Base-by-base conservation (phyloP, 1,284 basidiomycete species). In the Wolfiporia cocos region DNA sequence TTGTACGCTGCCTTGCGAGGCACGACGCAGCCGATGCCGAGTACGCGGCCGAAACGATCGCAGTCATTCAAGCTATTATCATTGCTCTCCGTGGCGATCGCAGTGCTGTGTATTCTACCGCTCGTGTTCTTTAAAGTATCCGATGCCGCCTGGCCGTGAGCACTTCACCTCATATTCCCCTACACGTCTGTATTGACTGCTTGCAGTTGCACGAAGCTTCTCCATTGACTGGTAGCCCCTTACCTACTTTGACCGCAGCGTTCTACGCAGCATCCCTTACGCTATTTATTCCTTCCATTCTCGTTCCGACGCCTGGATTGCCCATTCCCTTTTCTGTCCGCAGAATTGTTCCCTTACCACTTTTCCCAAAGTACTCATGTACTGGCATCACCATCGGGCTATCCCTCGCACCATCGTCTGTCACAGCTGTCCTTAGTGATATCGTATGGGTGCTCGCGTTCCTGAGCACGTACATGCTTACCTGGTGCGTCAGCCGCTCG, bases 21-120 rank as follows among this genome's bases (percentile, higher is more conserved):
- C 21, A 62, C 66, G 11, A 60, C 63, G 29, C 55, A 64, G 6
- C 52, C 54, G 2, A 9, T 14, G 14, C 42, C 68, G 17, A 58
- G 62, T 15, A 64, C 64, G 24, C 78, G 76, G 58, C 66, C 69
- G 37, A 65, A 70, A 10, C 67, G 66, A 30, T 66, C 68, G 31
- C 71, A 66, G 34, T 81, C 78, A 2, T 85, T 85, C 63, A 71
- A 71, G 43, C 55, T 73, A 2, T 63, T 86, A 35, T 81, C 78
- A 18, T 49, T 68, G 31, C 43, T 71, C 21, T 76, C 81, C 38
- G 64, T 75, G 44, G 43, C 62, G 7, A 48, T 78, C 32, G 78
- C 75, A 19, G 55, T 70, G 3, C 51, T 68, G 21, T 61, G 83
- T 44, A 67, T 76, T 31, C 52, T 84, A 3, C 83, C 83, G 4